These are phyloP conservation scores for Volvox carteri DNA, from an alignment of 163 green algal genomes.

Conservation along the genomic window DNA sequence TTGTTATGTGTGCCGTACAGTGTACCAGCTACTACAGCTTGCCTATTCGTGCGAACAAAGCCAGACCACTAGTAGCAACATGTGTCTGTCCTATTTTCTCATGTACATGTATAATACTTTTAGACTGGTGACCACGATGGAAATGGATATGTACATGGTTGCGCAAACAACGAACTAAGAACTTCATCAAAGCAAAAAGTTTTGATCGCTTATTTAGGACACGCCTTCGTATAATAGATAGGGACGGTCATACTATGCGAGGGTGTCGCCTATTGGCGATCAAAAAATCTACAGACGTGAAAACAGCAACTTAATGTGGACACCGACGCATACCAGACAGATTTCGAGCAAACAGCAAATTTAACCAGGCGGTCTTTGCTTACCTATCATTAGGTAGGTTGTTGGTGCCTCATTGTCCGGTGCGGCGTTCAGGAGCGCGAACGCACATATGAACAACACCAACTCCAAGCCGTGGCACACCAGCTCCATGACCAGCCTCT, in stretches of 20 bases:
- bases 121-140: too few relatives aligned
- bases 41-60: too few relatives aligned
- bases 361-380: not conserved
- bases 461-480: conserved; percentile 23
- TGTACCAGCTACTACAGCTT: too few relatives aligned
- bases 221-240: not conserved
- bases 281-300: not conserved
- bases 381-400: conserved; percentile 48
- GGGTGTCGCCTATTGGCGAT: not conserved
- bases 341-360: not conserved
- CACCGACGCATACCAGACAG: not conserved
- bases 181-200: too few relatives aligned
- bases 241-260: not conserved
- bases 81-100: too few relatives aligned
- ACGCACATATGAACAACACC: not conserved
- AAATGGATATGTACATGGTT: not conserved
- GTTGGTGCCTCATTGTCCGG: not conserved
- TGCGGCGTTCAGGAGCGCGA: conserved; percentile 3
- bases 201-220: not conserved
- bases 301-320: not conserved
- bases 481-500: conserved; percentile 27
- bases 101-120: too few relatives aligned
- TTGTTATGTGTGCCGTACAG: too few relatives aligned
- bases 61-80: too few relatives aligned
- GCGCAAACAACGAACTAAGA: too few relatives aligned